Percentiles rank a stretch among this genome's conserved stretches.
These are phyloP conservation scores for Vaccinium macrocarpon DNA, from an alignment of 148 eudicot genomes.

Conservation along the genomic window DNA sequence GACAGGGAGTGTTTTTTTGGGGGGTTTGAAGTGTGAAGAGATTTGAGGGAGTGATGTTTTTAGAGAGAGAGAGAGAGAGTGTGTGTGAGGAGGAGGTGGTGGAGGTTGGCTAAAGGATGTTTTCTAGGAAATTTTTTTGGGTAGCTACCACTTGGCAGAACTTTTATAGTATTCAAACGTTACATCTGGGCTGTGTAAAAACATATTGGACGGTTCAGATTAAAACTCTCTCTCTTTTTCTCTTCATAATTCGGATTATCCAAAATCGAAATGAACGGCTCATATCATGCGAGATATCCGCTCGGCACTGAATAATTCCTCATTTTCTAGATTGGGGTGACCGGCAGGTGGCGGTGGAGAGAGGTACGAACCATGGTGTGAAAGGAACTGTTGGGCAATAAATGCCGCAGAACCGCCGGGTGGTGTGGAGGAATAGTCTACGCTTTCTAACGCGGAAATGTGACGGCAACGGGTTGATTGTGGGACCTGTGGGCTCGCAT, in stretches of 20 bases:
- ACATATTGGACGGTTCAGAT: too few relatives aligned
- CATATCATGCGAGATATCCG: too few relatives aligned
- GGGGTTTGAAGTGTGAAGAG: conserved; percentile 11
- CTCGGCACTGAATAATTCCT: too few relatives aligned
- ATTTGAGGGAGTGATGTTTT: neutral
- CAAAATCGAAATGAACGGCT: too few relatives aligned
- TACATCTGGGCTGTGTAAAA: too few relatives aligned
- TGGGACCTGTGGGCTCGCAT: conserved; percentile 32
- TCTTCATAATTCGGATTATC: too few relatives aligned
- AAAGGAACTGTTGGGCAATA: conserved; percentile 10
- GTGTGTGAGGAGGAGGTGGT: conserved; percentile 15
- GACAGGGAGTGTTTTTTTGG: conserved; percentile 15
- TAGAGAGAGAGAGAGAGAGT: conserved; percentile 24
- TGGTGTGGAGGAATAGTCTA: conserved; percentile 17
- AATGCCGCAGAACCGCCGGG: conserved; percentile 5
- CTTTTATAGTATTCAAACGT: too few relatives aligned
- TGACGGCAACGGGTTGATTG: conserved; percentile 34
- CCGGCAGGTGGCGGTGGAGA: conserved; percentile 36
- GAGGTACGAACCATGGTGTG: neutral
- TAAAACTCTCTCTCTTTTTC: too few relatives aligned
- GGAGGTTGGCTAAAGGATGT: conserved; percentile 31
- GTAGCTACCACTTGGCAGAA: too few relatives aligned
- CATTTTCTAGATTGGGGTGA: conserved; percentile 21
- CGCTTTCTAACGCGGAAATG: conserved; percentile 29
- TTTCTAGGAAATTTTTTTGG: neutral